A percentile compares a stretch with the other conserved stretches of the same genome.
Evolutionary conservation across 345 rosid genomes (phyloP).

Genomic region (Pistacia integerrima): DNA sequence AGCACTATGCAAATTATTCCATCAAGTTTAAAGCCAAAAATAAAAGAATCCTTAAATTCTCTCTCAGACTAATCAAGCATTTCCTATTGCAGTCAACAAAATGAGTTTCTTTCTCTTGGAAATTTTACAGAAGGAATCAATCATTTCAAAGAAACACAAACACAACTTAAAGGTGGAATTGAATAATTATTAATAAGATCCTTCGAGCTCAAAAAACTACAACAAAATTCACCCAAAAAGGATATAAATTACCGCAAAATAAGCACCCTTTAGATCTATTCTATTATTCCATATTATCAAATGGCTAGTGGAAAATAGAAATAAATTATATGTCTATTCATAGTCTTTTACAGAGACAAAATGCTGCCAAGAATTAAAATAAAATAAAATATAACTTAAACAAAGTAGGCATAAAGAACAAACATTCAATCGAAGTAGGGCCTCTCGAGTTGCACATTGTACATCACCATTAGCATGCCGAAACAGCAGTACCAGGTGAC

Average conservation of each 20-base stretch:
- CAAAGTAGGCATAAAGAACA: conserved; percentile 23
- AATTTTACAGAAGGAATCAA: background rate
- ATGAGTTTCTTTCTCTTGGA: background rate
- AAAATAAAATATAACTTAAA: background rate
- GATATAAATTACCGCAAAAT: background rate
- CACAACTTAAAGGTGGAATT: too few species aligned
- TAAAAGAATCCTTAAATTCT: background rate
- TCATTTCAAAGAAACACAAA: background rate
- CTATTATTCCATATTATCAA: background rate
- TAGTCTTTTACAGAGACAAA: background rate
- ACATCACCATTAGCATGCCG: conserved; percentile 55
- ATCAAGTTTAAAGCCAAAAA: background rate
- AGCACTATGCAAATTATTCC: background rate
- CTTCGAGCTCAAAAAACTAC: background rate
- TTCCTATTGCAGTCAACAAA: background rate
- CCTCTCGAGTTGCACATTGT: conserved; percentile 73
- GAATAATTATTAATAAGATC: background rate
- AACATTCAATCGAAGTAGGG: conserved; percentile 76
- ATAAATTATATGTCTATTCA: background rate
- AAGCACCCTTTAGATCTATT: background rate
- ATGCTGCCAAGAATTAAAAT: background rate
- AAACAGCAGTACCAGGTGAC: conserved; percentile 56
- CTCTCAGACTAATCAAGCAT: background rate
- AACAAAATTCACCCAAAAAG: background rate
- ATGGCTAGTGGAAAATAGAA: background rate